Evolutionary conservation across 441 rosid genomes (phyloP), one percentile per base, ranked within the genome.

Genomic region (Eutrema salsugineum): DNA sequence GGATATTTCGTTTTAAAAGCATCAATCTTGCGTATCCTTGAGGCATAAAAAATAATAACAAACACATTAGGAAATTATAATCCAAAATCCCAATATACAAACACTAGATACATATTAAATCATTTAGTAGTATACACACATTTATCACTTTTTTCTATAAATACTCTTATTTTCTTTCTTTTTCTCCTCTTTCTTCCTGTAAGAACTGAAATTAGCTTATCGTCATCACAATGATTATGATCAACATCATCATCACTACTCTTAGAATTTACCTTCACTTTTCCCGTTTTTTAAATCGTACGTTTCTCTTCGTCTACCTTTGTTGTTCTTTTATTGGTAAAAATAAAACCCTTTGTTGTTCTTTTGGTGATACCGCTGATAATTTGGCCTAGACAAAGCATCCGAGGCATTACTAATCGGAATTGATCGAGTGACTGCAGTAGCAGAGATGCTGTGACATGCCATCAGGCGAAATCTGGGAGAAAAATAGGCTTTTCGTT

Each of bases 331-430:
- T 33, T 81, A n/a, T n/a, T n/a, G n/a, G n/a, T n/a, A n/a, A n/a
- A n/a, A n/a, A n/a, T n/a, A n/a, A n/a, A n/a, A n/a, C n/a, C 11
- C 38, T 9, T 66, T 75, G 54, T 43, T 68, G 79, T 28, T 68
- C 68, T 74, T 77, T 33, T 81, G 35, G 8, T 58, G 85, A 28
- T 63, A 55, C 3, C 58, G 44, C 5, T 69, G 83, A 75, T 80
- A 72, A 38, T 49, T 79, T 12, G 87, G 90, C 6, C 85, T 86
- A 1, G 97, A 92, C 16, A 96, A 90, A 57, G 97, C 97, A 76
- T 92, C 97, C 0, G 97, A 92, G 54, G 89, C 89, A n/a, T n/a
- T n/a, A n/a, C n/a, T n/a, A n/a, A n/a, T n/a, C n/a, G n/a, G n/a
- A n/a, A n/a, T n/a, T n/a, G n/a, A n/a, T n/a, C n/a, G n/a, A n/a